These are phyloP conservation scores for Phytophthora pinifolia DNA, from an alignment of 352 stramenopile species.

Conservation along the genomic window DNA sequence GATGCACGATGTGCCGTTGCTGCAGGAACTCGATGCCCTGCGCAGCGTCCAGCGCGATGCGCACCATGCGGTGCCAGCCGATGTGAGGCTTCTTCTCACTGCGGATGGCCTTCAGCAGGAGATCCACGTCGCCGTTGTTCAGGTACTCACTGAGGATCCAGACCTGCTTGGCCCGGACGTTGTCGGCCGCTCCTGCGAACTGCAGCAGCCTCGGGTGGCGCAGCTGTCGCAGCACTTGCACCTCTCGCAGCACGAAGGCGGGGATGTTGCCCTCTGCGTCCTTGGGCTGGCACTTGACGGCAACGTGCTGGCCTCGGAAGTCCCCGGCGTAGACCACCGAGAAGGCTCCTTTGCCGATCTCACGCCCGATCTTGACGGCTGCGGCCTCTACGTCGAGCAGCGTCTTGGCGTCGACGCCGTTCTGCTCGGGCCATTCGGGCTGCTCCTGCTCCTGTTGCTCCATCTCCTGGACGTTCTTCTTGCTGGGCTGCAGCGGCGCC, in stretches of 20 bases:
- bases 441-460: conserved; percentile 18
- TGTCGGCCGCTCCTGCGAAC: conserved; percentile 74
- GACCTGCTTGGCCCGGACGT: conserved; percentile 69
- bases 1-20: conserved; percentile 72
- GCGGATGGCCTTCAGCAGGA: conserved; percentile 63
- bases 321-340: conserved; percentile 77
- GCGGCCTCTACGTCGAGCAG: conserved; percentile 61
- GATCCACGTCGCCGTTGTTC: conserved; percentile 73
- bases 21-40: conserved; percentile 96
- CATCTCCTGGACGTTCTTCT: conserved; percentile 14
- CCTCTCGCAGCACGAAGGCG: conserved; percentile 74
- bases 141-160: conserved; percentile 86
- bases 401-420: conserved; percentile 17
- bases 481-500: conserved; percentile 2
- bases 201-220: conserved; percentile 72
- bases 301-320: conserved; percentile 70
- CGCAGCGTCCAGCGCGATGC: conserved; percentile 79
- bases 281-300: conserved; percentile 87
- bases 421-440: conserved; percentile 25
- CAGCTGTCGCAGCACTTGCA: conserved; percentile 69
- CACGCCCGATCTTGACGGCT: conserved; percentile 70
- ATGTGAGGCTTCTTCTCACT: conserved; percentile 44
- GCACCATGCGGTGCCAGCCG: conserved; percentile 60
- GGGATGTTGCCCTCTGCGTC: conserved; percentile 69
- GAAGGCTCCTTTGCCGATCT: conserved; percentile 87